A percentile compares a stretch with the other conserved stretches of the same genome.
These are phyloP conservation scores for Mycena haematopus DNA, from an alignment of 768 basidiomycete genomes.

Conservation along the genomic window DNA sequence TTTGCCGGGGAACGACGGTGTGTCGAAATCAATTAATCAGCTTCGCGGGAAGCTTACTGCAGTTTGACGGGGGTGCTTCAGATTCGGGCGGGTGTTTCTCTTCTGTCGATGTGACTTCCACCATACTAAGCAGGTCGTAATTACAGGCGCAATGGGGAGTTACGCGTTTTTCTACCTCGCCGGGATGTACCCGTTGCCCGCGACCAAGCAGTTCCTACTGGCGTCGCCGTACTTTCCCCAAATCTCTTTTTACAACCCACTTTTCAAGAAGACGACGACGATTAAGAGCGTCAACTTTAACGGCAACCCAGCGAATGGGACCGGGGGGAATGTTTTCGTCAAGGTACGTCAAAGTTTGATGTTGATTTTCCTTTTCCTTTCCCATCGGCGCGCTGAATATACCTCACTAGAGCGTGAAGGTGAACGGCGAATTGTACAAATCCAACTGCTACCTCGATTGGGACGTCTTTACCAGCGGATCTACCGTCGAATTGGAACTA, in stretches of 20 bases:
- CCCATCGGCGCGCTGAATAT: slow-evolving; percentile 2
- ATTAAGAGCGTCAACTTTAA: slow-evolving; percentile 56
- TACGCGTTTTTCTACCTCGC: slow-evolving; percentile 64
- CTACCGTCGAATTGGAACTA: slow-evolving; percentile 60
- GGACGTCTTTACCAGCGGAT: slow-evolving; percentile 63
- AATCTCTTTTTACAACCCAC: slow-evolving; percentile 66
- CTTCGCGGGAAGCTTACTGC: slow-evolving; percentile 16
- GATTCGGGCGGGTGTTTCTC: slow-evolving; percentile 35
- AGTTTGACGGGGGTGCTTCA: slow-evolving; percentile 13
- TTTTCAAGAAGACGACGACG: slow-evolving; percentile 61
- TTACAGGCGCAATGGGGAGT: slow-evolving; percentile 65
- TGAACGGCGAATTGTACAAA: slow-evolving; percentile 62
- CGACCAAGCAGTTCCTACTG: slow-evolving; percentile 63
- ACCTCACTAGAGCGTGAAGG: slow-evolving; percentile 54
- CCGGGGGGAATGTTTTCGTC: slow-evolving; percentile 62
- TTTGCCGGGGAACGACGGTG: slow-evolving; percentile 71
- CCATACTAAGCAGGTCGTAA: slow-evolving; percentile 2
- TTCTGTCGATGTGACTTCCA: slow-evolving; percentile 18
- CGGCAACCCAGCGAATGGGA: slow-evolving; percentile 59
- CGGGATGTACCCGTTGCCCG: slow-evolving; percentile 69
- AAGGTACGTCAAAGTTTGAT: slow-evolving; percentile 45
- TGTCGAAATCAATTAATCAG: slow-evolving; percentile 21
- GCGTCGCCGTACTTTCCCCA: slow-evolving; percentile 67
- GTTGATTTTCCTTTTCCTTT: background rate
- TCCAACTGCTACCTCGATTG: slow-evolving; percentile 72